Evolutionary conservation across 139 green algal genomes (phyloP), one percentile per base, ranked within the genome.

Genomic region (Nannochloris sp.): DNA sequence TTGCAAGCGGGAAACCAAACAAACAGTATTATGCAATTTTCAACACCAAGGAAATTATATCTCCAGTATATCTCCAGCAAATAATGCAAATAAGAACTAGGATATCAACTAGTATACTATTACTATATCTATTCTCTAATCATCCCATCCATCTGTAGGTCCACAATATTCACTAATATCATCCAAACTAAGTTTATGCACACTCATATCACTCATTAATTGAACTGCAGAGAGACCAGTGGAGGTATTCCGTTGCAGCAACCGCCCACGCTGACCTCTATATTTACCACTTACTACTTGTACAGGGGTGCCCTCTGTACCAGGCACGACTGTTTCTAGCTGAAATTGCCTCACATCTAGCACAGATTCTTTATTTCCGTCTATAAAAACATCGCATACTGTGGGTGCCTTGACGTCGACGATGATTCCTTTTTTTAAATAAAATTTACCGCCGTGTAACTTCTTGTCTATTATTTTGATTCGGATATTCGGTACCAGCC

Each of bases 281-380:
- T 80, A 72, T 60, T 46, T 7, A 6, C 87, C 87, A 2, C 25
- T 37, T 39, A 95, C 66, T 31, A 95, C 71, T 56, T 90, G 59
- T 48, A 95, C 61, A 1, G 59, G 53, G 0, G 70, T 67, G 33
- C 87, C 87, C 32, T 81, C 62, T 2, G 61, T 67, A 23, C 75
- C 82, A 19, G 87, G 87, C 23, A 95, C 74, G 38, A 91, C 83
- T 12, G 87, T 95, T 78, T 95, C 87, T 38, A 95, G 63, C 42
- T 72, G 55, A 1, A 55, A 60, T 61, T 93, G 71, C 1, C 51
- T 47, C 35, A 90, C 25, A 61, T 79, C 70, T 64, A 70, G 53
- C 33, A 64, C n/a, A 32, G 0, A 42, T 8, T 14, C 37, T 8
- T 73, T 30, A 3, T 69, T 62, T 9, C 82, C 75, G 12, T 92